Conservation (phyloP, 192 early-diverging fungal species). For the Dissophora ornata region DNA sequence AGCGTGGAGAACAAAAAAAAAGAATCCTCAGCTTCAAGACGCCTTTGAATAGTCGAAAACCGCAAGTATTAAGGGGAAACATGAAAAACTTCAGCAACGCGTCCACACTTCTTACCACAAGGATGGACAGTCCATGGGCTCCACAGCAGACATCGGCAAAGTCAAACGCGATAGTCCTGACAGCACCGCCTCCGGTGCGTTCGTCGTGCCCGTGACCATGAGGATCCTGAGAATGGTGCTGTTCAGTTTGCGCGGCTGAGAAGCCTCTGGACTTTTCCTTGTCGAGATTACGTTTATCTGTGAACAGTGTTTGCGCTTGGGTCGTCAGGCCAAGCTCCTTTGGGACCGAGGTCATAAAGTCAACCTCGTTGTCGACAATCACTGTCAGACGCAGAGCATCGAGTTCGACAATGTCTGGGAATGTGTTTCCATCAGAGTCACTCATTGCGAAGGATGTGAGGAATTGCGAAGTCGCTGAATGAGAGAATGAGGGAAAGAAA, state of each 20-base stretch:
- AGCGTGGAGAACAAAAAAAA: not conserved
- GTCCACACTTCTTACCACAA: constrained; percentile 34
- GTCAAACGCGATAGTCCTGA: constrained; percentile 29
- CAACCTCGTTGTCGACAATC: constrained; percentile 54
- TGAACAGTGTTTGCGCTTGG: constrained; percentile 19
- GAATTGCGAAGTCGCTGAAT: too few relatives aligned
- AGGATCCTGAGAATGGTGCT: not conserved
- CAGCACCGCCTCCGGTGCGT: not conserved
- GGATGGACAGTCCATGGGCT: constrained; percentile 51
- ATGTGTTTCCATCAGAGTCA: constrained; percentile 3
- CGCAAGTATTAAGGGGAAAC: too few relatives aligned
- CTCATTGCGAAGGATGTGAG: not conserved
- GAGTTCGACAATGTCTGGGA: constrained; percentile 41
- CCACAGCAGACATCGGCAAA: constrained; percentile 50
- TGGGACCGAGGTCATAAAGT: constrained; percentile 41
- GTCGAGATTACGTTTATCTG: constrained; percentile 25
- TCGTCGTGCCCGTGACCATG: not conserved
- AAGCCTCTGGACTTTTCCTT: constrained; percentile 22
- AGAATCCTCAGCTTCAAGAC: too few relatives aligned
- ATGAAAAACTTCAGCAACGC: too few relatives aligned
- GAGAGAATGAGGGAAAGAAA: not conserved
- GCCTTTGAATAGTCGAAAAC: too few relatives aligned
- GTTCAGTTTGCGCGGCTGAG: not conserved
- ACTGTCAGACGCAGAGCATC: constrained; percentile 43
- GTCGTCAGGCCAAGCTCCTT: constrained; percentile 29